Percentiles rank a stretch among this genome's conserved stretches.
Conservation (phyloP, 805 yeast genomes). For the Ogataea ganodermae region DNA sequence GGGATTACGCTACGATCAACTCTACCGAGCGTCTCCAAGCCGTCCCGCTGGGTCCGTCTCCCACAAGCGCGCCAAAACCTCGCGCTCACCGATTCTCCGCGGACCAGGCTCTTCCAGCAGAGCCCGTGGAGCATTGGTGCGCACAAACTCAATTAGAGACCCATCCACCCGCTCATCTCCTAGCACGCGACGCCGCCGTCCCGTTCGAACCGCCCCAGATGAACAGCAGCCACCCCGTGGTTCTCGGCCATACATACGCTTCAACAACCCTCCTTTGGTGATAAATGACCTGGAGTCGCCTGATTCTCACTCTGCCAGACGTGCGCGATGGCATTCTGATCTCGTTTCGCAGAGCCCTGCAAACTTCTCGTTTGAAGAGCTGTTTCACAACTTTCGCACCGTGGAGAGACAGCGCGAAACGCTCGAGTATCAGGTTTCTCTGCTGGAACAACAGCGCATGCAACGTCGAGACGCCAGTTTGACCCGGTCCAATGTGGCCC, state of each 20-base stretch:
- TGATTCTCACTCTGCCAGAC: background rate
- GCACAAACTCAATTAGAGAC: slow-evolving; percentile 5
- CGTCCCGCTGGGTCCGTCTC: background rate
- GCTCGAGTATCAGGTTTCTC: slow-evolving; percentile 12
- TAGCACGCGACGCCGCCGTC: background rate
- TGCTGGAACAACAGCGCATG: slow-evolving; percentile 13
- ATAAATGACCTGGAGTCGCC: slow-evolving; percentile 8
- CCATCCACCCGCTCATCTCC: background rate
- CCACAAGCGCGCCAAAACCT: background rate
- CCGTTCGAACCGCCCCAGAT: background rate
- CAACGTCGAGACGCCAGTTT: slow-evolving; percentile 1
- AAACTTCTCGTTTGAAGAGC: slow-evolving; percentile 10
- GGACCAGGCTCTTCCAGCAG: too few relatives aligned
- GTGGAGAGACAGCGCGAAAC: slow-evolving; percentile 14
- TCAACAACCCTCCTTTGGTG: slow-evolving; percentile 15
- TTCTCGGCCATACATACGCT: slow-evolving; percentile 17
- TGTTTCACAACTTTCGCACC: slow-evolving; percentile 10
- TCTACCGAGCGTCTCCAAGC: background rate
- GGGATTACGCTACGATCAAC: slow-evolving; percentile 1
- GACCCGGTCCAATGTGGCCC: slow-evolving; percentile 5
- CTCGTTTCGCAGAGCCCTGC: background rate
- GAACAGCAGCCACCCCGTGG: background rate
- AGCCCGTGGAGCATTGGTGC: slow-evolving; percentile 1
- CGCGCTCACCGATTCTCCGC: background rate
- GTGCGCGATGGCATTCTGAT: background rate